phyloP scores from a whole-genome alignment of 1,284 basidiomycete species.

The Cutaneotrichosporon sp. region DNA sequence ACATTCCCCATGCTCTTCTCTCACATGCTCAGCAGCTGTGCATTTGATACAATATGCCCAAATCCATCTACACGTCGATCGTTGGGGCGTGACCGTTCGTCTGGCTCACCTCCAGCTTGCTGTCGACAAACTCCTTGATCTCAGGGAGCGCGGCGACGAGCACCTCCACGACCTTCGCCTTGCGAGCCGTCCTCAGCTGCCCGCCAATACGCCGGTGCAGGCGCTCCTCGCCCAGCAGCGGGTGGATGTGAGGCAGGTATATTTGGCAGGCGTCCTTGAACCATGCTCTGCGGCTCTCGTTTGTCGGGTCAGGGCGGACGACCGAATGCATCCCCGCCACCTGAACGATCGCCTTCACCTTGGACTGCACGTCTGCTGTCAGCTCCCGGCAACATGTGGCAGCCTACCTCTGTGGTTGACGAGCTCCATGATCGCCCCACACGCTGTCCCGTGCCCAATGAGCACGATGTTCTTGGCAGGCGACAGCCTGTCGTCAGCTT shows the following conservation, averaged over 20 bases:
- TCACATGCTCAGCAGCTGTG: neutral
- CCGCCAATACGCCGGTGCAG: slow-evolving; percentile 47
- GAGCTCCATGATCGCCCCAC: slow-evolving; percentile 70
- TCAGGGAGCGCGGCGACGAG: slow-evolving; percentile 44
- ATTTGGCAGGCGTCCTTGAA: slow-evolving; percentile 47
- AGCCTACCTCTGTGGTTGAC: slow-evolving; percentile 66
- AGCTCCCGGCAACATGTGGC: slow-evolving; percentile 5
- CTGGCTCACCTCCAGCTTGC: slow-evolving; percentile 22
- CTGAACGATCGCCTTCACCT: slow-evolving; percentile 71
- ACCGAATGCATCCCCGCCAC: slow-evolving; percentile 66
- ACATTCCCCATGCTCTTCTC: no score
- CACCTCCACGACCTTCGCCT: slow-evolving; percentile 50
- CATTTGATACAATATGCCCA: neutral
- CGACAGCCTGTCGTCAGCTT: slow-evolving; percentile 61
- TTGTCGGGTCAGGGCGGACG: slow-evolving; percentile 45
- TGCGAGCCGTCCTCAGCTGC: slow-evolving; percentile 41
- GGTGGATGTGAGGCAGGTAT: slow-evolving; percentile 47
- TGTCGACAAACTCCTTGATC: slow-evolving; percentile 45
- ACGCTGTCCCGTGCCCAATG: slow-evolving; percentile 84
- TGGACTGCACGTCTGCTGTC: slow-evolving; percentile 61
- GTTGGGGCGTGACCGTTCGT: neutral
- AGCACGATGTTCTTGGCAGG: slow-evolving; percentile 71
- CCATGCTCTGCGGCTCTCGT: slow-evolving; percentile 45
- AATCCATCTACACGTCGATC: neutral
- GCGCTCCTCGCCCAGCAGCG: slow-evolving; percentile 45